Percentiles rank a stretch among this genome's conserved stretches.
Evolutionary conservation across 2,329 filamentous ascomycete species (phyloP).

Genomic region (Calonectria pteridis): DNA sequence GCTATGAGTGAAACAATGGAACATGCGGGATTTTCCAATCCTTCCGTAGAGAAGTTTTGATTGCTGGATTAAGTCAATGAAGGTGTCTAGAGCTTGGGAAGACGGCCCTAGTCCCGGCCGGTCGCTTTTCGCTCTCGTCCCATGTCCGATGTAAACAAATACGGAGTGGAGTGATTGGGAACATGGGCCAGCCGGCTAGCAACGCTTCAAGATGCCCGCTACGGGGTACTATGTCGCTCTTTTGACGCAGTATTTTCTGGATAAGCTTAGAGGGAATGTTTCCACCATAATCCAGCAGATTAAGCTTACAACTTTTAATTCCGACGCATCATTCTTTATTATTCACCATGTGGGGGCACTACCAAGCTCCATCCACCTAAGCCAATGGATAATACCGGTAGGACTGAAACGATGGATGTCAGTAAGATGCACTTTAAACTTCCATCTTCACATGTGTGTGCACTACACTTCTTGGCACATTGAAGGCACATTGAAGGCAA

Average conservation of each 20-base stretch:
- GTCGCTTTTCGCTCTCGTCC: background rate
- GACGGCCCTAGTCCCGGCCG: background rate
- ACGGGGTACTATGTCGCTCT: background rate
- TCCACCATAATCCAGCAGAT: background rate
- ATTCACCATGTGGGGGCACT: background rate
- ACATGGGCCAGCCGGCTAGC: background rate
- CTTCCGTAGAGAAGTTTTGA: background rate
- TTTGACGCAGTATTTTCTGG: background rate
- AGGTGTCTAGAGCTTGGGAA: background rate
- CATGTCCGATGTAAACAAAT: background rate
- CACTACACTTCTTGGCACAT: background rate
- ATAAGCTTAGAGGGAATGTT: background rate
- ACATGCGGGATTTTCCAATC: background rate
- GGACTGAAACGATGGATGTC: background rate
- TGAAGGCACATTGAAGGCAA: background rate
- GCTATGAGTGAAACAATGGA: conserved; percentile 5
- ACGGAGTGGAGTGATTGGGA: background rate
- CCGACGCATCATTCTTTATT: background rate
- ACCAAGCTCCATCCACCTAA: background rate
- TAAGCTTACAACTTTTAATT: conserved; percentile 1
- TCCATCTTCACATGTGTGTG: background rate
- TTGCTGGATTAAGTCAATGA: background rate
- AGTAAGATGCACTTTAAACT: background rate
- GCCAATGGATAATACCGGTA: background rate
- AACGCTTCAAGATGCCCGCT: background rate